Evolutionary conservation across 345 rosid species (phyloP), one percentile per base, ranked within the genome.

Genomic region (Gossypium mustelinum): DNA sequence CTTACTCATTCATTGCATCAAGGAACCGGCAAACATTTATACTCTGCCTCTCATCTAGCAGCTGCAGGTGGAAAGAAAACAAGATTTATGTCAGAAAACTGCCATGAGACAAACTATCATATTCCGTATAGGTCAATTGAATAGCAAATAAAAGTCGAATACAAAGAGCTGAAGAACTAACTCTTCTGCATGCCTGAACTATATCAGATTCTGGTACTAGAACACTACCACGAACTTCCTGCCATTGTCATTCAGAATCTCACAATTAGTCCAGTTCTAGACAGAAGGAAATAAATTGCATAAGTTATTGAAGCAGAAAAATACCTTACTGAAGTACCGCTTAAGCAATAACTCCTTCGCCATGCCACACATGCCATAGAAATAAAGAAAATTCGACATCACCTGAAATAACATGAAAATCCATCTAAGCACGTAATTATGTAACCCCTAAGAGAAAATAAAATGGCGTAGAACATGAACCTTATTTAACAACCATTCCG

Each of bases 251-350:
- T 57, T 75, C 57, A 71, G 76, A 84, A 72, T 25, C 75, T 52
- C 60, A 76, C 48, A 47, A 70, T 62, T 29, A 66, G 76, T 77
- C 74, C 50, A 60, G 22, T 70, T 72, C 67, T 51, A 74, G 60
- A 69, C 64, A 17, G 4, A 60, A 27, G 63, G 25, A 61, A 10
- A 52, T 5, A 60, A 45, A n/a, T 7, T 22, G 48, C 73, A 78
- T 25, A 73, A 25, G 54, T 29, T 62, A 51, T 34, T 67, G 71
- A 67, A 75, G 75, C 44, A 58, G 25, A 29, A 76, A 62, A 75
- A 60, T 87, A 94, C 98, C 97, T 92, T 92, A 81, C 98, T 91
- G 81, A 92, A 94, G 78, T 89, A 94, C 27, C 98, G 89, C 78
- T 94, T 92, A 34, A 92, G 84, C 70, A 94, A 86, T 70, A 92